Percentiles rank a stretch among this genome's conserved stretches.
Evolutionary conservation across 306 rosid species (phyloP).

Genomic region (Rosa multiflora): DNA sequence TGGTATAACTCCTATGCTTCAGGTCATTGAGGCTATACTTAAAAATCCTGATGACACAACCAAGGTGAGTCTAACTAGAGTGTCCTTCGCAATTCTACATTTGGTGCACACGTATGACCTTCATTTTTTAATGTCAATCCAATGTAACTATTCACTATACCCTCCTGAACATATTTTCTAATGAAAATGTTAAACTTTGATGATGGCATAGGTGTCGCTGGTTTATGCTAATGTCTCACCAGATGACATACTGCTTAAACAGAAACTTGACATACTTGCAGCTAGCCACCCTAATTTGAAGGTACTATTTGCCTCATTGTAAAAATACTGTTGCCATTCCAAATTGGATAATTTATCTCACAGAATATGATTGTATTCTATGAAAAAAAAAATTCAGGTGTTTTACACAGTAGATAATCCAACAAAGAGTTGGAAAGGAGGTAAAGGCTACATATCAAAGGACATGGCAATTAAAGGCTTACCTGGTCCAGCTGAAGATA

Average conservation of each 20-base stretch:
- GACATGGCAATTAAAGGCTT: constrained; percentile 84
- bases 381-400: constrained; percentile 44
- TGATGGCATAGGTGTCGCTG: constrained; percentile 66
- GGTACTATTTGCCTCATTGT: constrained; percentile 40
- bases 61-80: constrained; percentile 49
- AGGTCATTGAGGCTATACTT: constrained; percentile 89
- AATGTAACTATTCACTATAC: background rate
- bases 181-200: constrained; percentile 29
- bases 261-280: constrained; percentile 86
- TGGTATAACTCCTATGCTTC: constrained; percentile 98
- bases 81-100: background rate
- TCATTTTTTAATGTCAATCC: background rate
- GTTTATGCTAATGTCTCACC: constrained; percentile 86
- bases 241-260: constrained; percentile 90
- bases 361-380: constrained; percentile 3
- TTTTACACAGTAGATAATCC: constrained; percentile 87
- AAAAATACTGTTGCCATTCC: background rate
- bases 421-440: constrained; percentile 87
- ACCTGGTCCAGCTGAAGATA: constrained; percentile 74
- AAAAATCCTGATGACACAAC: constrained; percentile 91
- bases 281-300: constrained; percentile 84
- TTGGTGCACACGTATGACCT: background rate
- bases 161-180: background rate
- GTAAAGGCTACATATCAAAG: constrained; percentile 79
- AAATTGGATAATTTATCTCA: constrained; percentile 11